phyloP scores from a whole-genome alignment of 2,329 filamentous ascomycete species.

The Meredithiella fracta region DNA sequence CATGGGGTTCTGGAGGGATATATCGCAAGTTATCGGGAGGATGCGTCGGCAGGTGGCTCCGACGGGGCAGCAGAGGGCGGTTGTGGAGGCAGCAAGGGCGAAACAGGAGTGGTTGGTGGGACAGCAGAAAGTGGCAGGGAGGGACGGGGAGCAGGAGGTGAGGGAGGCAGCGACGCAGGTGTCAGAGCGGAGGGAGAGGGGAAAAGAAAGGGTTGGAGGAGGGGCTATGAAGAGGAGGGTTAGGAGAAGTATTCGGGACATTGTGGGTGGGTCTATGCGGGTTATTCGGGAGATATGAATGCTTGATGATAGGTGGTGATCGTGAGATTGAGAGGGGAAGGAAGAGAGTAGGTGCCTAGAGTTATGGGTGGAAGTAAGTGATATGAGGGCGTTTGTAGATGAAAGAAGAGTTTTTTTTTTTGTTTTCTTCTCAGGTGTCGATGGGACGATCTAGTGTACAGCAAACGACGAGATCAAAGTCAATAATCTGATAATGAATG shows the following conservation, averaged over 20 bases:
- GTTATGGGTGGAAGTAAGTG: no score
- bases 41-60: slow-evolving; percentile 43
- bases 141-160: slow-evolving; percentile 34
- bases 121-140: slow-evolving; percentile 55
- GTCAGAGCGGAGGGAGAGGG: slow-evolving; percentile 19
- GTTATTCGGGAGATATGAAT: not conserved
- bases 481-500: no score
- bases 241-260: slow-evolving; percentile 23
- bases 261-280: not conserved
- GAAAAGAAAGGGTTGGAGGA: slow-evolving; percentile 23
- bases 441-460: no score
- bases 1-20: slow-evolving; percentile 42
- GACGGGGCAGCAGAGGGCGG: slow-evolving; percentile 53
- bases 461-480: no score
- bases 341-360: no score
- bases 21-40: slow-evolving; percentile 46
- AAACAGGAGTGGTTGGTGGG: slow-evolving; percentile 36
- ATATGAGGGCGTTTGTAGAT: no score
- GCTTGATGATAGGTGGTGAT: no score
- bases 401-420: no score
- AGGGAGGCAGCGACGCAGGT: slow-evolving; percentile 26
- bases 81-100: slow-evolving; percentile 45
- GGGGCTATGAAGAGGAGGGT: slow-evolving; percentile 22
- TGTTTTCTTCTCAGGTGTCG: no score
- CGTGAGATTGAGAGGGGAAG: no score